Evolutionary conservation across 2,329 filamentous ascomycete species (phyloP).

Genomic region (Pestalotiopsis sp.): DNA sequence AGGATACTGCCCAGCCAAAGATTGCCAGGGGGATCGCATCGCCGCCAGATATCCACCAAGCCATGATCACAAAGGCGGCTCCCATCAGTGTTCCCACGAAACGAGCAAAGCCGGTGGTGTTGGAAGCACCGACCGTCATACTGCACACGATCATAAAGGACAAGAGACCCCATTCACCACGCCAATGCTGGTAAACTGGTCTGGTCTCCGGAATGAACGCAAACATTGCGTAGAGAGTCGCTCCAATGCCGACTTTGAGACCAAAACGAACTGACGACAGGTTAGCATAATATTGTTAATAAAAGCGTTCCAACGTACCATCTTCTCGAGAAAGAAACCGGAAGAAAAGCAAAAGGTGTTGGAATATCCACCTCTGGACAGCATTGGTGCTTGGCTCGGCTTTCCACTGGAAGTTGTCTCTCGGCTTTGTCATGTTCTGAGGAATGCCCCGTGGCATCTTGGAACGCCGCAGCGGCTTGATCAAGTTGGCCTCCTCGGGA

Average conservation of each 20-base stretch:
- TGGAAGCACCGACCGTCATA: slow-evolving; percentile 96
- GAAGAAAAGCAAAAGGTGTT: slow-evolving; percentile 46
- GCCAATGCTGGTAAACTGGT: slow-evolving; percentile 82
- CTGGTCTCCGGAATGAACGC: slow-evolving; percentile 81
- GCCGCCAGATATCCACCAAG: slow-evolving; percentile 77
- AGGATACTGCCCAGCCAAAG: slow-evolving; percentile 79
- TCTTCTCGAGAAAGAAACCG: slow-evolving; percentile 58
- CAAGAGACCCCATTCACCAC: slow-evolving; percentile 94
- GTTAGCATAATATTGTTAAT: slow-evolving; percentile 23
- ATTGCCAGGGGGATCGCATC: slow-evolving; percentile 78
- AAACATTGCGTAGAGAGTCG: slow-evolving; percentile 85
- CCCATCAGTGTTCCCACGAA: slow-evolving; percentile 87
- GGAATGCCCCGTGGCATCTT: slow-evolving; percentile 61
- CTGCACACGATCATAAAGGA: slow-evolving; percentile 98
- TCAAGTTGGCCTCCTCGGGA: slow-evolving; percentile 46
- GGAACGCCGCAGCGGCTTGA: slow-evolving; percentile 54
- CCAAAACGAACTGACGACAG: slow-evolving; percentile 65
- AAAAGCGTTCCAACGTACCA: slow-evolving; percentile 35
- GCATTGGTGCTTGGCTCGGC: slow-evolving; percentile 47
- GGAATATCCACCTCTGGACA: slow-evolving; percentile 47
- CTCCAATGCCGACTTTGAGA: slow-evolving; percentile 90
- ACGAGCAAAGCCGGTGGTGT: slow-evolving; percentile 86
- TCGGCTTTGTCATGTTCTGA: slow-evolving; percentile 52
- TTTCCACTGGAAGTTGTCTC: slow-evolving; percentile 60
- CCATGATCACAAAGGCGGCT: slow-evolving; percentile 71